Evolutionary conservation across 1,284 basidiomycete species (phyloP).

Genomic region (Schizophyllum commune): DNA sequence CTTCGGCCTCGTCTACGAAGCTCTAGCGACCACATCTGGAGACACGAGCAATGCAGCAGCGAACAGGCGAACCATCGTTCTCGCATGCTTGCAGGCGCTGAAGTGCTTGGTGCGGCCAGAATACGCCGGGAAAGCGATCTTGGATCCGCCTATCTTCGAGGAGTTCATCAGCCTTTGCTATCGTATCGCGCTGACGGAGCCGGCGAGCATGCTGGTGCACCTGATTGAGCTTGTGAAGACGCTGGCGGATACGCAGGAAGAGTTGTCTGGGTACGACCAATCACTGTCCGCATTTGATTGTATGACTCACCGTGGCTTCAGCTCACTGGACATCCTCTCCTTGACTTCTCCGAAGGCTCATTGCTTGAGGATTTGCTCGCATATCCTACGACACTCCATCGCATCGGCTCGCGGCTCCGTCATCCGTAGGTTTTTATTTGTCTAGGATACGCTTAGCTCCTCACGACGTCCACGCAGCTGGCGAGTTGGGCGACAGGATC

Average conservation of each 20-base stretch:
- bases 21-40: conserved; percentile 64
- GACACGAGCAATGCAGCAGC: conserved; percentile 38
- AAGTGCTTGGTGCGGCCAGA: conserved; percentile 72
- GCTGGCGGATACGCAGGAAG: conserved; percentile 51
- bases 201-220: conserved; percentile 63
- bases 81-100: conserved; percentile 77
- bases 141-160: conserved; percentile 79
- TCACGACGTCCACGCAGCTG: conserved; percentile 24
- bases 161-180: conserved; percentile 88
- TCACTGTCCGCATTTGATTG: conserved; percentile 8
- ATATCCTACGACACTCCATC: conserved; percentile 67
- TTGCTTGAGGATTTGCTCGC: conserved; percentile 76
- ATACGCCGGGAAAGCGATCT: conserved; percentile 75
- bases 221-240: conserved; percentile 69
- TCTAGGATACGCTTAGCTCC: not conserved
- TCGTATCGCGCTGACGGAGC: conserved; percentile 84
- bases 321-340: conserved; percentile 12
- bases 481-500: conserved; percentile 45
- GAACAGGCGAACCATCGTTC: conserved; percentile 38
- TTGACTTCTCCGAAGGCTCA: conserved; percentile 52
- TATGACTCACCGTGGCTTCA: not conserved
- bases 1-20: conserved; percentile 91
- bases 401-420: conserved; percentile 46
- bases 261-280: conserved; percentile 9
- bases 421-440: conserved; percentile 40